phyloP scores from a whole-genome alignment of 495 filamentous ascomycete genomes.

The Hypoxylon cercidicola region DNA sequence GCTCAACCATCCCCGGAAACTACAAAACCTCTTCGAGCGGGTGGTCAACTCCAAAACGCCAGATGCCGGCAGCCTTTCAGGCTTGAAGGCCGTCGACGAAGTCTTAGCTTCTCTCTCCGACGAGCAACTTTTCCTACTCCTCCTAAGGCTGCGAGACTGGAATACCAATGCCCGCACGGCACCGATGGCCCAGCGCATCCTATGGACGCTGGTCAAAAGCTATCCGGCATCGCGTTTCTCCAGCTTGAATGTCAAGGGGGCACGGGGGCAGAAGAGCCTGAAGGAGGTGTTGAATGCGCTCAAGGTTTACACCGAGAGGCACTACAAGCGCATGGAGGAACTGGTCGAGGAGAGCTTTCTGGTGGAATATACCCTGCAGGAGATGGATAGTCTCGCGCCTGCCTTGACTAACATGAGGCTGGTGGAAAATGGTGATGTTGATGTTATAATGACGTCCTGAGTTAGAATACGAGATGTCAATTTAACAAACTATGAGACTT shows the following conservation, averaged over 20 bases:
- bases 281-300: slow-evolving; percentile 87
- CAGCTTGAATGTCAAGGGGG: slow-evolving; percentile 67
- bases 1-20: slow-evolving; percentile 88
- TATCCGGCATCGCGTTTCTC: slow-evolving; percentile 78
- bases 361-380: slow-evolving; percentile 87
- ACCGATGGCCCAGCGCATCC: slow-evolving; percentile 83
- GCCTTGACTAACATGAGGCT: slow-evolving; percentile 44
- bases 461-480: not conserved
- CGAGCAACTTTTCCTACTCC: slow-evolving; percentile 81
- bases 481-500: not conserved
- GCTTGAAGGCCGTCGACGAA: slow-evolving; percentile 81
- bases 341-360: slow-evolving; percentile 94
- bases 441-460: slow-evolving; percentile 56
- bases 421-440: slow-evolving; percentile 48
- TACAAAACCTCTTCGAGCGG: slow-evolving; percentile 82
- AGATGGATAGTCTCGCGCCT: slow-evolving; percentile 85
- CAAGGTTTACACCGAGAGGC: slow-evolving; percentile 87
- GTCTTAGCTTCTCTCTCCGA: slow-evolving; percentile 82
- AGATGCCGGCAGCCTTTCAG: slow-evolving; percentile 73
- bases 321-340: slow-evolving; percentile 87
- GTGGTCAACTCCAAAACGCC: slow-evolving; percentile 73
- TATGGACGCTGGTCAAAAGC: slow-evolving; percentile 78
- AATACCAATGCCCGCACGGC: slow-evolving; percentile 94
- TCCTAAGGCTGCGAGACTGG: slow-evolving; percentile 89
- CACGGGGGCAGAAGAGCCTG: slow-evolving; percentile 70